Evolutionary conservation across 768 basidiomycete species (phyloP).

Genomic region (Termitomyces sp.): DNA sequence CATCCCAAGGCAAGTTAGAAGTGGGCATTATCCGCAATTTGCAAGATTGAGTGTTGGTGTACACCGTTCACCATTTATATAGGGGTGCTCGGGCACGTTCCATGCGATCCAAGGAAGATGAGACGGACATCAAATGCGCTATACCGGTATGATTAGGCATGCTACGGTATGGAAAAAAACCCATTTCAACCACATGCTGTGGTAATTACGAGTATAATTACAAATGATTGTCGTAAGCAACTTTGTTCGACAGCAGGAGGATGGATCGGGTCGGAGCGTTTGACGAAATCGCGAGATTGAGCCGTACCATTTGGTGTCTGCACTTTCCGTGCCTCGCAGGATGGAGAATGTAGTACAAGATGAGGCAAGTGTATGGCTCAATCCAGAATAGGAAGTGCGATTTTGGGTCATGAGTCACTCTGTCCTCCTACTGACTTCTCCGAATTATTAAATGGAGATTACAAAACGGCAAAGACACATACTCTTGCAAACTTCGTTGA

Average conservation of each 20-base stretch:
- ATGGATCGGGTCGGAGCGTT: neutral
- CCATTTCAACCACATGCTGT: neutral
- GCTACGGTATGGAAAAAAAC: neutral
- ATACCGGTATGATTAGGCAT: neutral
- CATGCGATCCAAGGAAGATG: slow-evolving; percentile 3
- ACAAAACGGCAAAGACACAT: neutral
- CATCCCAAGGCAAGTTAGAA: neutral
- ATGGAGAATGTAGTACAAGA: neutral
- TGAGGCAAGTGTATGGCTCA: too few species aligned
- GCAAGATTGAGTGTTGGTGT: neutral
- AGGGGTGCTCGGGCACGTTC: neutral
- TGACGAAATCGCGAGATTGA: neutral
- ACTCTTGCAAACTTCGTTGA: neutral
- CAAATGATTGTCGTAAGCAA: neutral
- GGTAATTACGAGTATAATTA: neutral
- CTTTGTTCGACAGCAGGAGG: neutral
- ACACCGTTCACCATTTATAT: neutral
- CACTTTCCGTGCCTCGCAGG: neutral
- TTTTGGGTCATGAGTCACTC: neutral
- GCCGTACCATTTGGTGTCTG: neutral
- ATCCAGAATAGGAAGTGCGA: neutral
- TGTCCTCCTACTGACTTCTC: neutral
- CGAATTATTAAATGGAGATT: neutral
- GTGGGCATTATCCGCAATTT: slow-evolving; percentile 2
- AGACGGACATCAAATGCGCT: neutral